Base-by-base conservation (phyloP, 306 rosid species). In the Lathyrus aphaca region DNA sequence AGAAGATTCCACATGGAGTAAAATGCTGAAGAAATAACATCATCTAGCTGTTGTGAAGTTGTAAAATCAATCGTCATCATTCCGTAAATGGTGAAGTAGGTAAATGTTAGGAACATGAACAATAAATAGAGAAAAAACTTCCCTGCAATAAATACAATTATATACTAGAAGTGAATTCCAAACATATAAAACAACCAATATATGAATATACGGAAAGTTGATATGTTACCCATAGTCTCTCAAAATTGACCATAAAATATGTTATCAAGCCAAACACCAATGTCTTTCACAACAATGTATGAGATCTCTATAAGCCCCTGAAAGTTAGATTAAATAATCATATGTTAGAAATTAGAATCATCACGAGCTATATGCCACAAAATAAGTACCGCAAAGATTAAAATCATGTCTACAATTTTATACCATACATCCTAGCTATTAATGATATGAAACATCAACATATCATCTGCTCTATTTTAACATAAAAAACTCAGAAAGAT, bases 1-100 rank as follows among this genome's bases (percentile, higher is more conserved):
- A 87, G 95, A 43, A 94, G 99, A 81, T 94, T 94, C 99, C 99
- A 94, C 37, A 94, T 30, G 15, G 99, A 90, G 81, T 91, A 94
- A 68, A 90, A 90, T 21, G 99, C 99, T 54, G 99, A 94, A 55
- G 99, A 94, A 71, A 94, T 16, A 25, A 94, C 87, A 12, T 97
- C 95, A 3, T 96, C 89, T 43, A 94, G 23, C 38, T 88, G 95
- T 60, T 82, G 96, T 19, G 96, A 82, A 46, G 97, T 66, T 13
- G 99, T 90, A 69, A 94, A 86, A 29, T 96, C 97, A 71, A 94
- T 88, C 30, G 96, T 92, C 88, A 89, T 88, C 96, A 90, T 87
- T 75, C 99, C 99, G 73, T 90, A 94, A 56, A 84, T 89, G 55
- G 99, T 94, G 81, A 94, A 94, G 86, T 90, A 94, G 29, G 95